phyloP scores from a whole-genome alignment of 169 alveolate genomes.

The Plasmodium ovale region DNA sequence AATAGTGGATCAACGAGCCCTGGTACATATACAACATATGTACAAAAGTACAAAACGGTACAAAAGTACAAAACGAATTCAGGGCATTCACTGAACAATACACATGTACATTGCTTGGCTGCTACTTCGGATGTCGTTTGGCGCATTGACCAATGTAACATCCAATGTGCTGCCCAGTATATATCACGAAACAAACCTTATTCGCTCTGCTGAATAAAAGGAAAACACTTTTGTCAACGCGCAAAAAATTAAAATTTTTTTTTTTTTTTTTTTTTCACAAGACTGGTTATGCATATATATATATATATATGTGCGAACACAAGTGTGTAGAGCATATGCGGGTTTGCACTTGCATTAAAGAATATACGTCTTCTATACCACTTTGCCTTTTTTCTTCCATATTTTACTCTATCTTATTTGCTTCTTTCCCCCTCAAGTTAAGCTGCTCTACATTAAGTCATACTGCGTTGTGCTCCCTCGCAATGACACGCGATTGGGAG shows the following conservation, averaged over 20 bases:
- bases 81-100: neutral
- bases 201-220: neutral
- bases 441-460: too few species aligned
- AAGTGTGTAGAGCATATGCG: too few species aligned
- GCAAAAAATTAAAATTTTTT: conserved; percentile 1
- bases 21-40: too few species aligned
- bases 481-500: neutral
- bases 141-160: too few species aligned
- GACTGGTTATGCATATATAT: neutral
- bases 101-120: neutral
- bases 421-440: too few species aligned
- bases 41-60: neutral
- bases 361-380: too few species aligned
- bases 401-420: too few species aligned
- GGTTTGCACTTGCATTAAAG: too few species aligned
- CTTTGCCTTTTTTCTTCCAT: too few species aligned
- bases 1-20: neutral
- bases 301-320: too few species aligned
- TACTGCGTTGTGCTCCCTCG: too few species aligned
- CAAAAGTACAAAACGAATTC: neutral
- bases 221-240: neutral
- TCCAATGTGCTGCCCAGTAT: neutral
- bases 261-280: neutral
- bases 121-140: too few species aligned
- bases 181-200: neutral